phyloP scores from a whole-genome alignment of 2,329 filamentous ascomycete genomes.

The Ceratocystis eucalypticola region DNA sequence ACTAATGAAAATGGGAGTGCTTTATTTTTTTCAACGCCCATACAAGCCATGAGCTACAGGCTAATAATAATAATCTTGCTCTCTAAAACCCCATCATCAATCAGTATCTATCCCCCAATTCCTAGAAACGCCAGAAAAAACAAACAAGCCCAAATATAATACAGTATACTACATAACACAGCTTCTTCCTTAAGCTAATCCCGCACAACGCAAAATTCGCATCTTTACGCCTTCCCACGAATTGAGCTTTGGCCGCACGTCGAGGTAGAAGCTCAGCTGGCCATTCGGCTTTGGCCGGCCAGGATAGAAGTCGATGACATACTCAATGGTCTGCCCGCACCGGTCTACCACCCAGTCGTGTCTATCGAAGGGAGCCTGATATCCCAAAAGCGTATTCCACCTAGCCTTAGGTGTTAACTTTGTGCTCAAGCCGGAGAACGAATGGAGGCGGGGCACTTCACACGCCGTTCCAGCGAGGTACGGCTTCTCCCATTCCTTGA shows the following conservation, averaged over 20 bases:
- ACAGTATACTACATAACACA: slow-evolving; percentile 20
- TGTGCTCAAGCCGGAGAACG: slow-evolving; percentile 61
- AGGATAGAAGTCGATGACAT: slow-evolving; percentile 96
- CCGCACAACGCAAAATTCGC: slow-evolving; percentile 40
- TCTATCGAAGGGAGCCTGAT: slow-evolving; percentile 80
- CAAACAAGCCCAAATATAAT: slow-evolving; percentile 19
- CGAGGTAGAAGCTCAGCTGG: slow-evolving; percentile 49
- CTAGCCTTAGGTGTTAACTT: slow-evolving; percentile 70
- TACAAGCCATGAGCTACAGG: neutral
- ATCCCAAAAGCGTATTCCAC: slow-evolving; percentile 73
- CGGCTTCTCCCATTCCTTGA: slow-evolving; percentile 72
- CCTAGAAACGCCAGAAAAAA: slow-evolving; percentile 21
- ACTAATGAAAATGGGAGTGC: neutral
- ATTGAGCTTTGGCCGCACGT: slow-evolving; percentile 56
- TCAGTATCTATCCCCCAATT: neutral
- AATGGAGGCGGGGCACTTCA: slow-evolving; percentile 70
- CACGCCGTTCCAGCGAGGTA: slow-evolving; percentile 38
- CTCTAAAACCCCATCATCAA: neutral
- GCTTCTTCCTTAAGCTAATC: slow-evolving; percentile 28
- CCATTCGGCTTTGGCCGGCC: slow-evolving; percentile 38
- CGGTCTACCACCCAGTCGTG: slow-evolving; percentile 96
- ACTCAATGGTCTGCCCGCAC: slow-evolving; percentile 74
- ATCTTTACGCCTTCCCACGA: slow-evolving; percentile 56
- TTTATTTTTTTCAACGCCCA: neutral
- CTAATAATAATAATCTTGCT: neutral